A percentile compares a stretch with the other conserved stretches of the same genome.
These are phyloP conservation scores for Penicillium bovifimosum DNA, from an alignment of 495 filamentous ascomycete species.

Conservation along the genomic window DNA sequence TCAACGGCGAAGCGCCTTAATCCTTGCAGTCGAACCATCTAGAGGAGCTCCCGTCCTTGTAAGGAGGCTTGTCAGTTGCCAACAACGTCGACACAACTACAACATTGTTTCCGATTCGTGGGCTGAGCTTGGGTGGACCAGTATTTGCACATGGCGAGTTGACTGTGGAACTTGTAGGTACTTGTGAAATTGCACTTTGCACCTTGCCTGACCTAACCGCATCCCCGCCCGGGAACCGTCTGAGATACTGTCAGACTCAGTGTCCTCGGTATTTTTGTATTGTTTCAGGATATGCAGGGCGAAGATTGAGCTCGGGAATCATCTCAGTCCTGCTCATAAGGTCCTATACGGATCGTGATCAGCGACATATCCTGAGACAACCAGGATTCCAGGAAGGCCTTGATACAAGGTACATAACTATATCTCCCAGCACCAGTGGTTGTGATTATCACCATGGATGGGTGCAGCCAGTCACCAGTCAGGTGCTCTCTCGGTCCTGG, in stretches of 20 bases:
- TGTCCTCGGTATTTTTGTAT: neutral
- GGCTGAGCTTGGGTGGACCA: neutral
- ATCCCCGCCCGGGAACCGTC: neutral
- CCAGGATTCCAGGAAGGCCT: neutral
- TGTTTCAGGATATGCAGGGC: neutral
- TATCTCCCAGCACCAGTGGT: neutral
- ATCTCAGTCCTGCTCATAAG: neutral
- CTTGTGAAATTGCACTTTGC: neutral
- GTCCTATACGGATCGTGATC: neutral
- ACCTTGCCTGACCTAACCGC: constrained; percentile 2
- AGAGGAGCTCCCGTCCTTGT: neutral
- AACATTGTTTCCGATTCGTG: neutral
- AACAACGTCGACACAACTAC: neutral
- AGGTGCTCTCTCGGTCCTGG: neutral
- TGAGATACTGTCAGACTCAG: neutral
- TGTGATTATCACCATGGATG: neutral
- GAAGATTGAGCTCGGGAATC: neutral
- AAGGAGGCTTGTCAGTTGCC: neutral
- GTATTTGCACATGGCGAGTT: neutral
- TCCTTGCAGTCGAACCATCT: neutral
- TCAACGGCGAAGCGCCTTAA: neutral
- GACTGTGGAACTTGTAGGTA: neutral
- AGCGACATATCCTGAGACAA: neutral
- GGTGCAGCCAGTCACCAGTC: neutral
- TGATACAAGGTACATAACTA: neutral